Evolutionary conservation across 352 stramenopile genomes (phyloP).

Genomic region (Pythium monospermum): DNA sequence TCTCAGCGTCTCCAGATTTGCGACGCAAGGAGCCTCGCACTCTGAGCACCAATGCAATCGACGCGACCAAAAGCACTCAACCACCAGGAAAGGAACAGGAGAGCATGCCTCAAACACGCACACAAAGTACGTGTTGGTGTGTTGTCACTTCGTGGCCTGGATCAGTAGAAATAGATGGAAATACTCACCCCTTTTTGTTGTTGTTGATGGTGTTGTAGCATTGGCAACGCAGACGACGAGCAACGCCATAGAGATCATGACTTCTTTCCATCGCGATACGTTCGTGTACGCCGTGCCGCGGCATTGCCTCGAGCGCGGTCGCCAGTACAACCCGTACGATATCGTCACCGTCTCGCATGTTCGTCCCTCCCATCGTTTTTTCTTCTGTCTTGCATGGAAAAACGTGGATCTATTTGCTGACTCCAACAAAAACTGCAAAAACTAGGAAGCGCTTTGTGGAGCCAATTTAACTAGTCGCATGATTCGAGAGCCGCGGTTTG

Average conservation of each 20-base stretch:
- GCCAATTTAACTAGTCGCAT: conserved; percentile 7
- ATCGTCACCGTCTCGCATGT: conserved; percentile 59
- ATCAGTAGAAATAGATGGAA: not conserved
- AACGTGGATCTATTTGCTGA: not conserved
- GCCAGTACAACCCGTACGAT: conserved; percentile 64
- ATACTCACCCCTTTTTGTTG: not conserved
- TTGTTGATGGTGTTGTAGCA: conserved; percentile 1
- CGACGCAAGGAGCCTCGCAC: not conserved
- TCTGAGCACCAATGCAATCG: not conserved
- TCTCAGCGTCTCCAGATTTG: conserved; percentile 8
- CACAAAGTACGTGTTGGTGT: not conserved
- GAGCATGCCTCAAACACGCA: not conserved
- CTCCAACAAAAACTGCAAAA: no score
- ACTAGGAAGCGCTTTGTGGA: conserved; percentile 20
- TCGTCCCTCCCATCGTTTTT: conserved; percentile 1
- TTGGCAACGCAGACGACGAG: not conserved
- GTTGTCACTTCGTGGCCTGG: not conserved
- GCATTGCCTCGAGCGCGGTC: conserved; percentile 39
- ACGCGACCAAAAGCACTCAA: not conserved
- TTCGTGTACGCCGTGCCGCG: conserved; percentile 66
- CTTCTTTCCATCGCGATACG: conserved; percentile 30
- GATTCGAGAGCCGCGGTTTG: conserved; percentile 22
- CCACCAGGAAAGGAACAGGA: not conserved
- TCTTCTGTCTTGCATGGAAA: not conserved
- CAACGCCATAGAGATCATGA: conserved; percentile 4